Conservation (phyloP, 257 asterid genomes). For the Gentiana dahurica region DNA sequence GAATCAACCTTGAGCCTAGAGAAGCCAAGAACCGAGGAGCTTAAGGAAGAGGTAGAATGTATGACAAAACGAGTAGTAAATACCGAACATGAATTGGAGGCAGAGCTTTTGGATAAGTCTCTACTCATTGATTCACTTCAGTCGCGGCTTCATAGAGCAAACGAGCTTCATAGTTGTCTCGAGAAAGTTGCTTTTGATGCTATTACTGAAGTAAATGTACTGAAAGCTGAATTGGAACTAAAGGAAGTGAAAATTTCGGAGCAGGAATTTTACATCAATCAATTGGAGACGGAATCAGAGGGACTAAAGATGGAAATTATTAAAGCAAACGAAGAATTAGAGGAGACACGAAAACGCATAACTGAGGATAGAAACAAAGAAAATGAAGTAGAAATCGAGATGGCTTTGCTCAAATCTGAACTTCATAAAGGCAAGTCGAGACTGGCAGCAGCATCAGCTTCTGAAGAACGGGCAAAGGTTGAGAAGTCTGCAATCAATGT, state of each 20-base stretch:
- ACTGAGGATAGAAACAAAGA: conserved; percentile 23
- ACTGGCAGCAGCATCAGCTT: conserved; percentile 37
- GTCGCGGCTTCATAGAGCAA: conserved; percentile 23
- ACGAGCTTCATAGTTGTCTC: conserved; percentile 16
- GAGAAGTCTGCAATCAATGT: conserved; percentile 33
- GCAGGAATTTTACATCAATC: conserved; percentile 20
- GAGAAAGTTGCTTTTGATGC: conserved; percentile 25
- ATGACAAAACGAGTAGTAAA: conserved; percentile 10
- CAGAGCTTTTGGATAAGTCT: conserved; percentile 26
- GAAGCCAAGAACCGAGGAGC: conserved; percentile 23
- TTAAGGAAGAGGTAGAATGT: conserved; percentile 10
- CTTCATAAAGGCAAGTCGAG: conserved; percentile 38
- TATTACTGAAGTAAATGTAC: conserved; percentile 12
- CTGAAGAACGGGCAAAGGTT: conserved; percentile 31
- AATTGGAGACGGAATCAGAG: conserved; percentile 31
- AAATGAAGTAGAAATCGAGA: conserved; percentile 34
- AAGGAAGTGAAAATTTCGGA: conserved; percentile 24
- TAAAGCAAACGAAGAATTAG: conserved; percentile 25
- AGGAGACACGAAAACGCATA: conserved; percentile 12
- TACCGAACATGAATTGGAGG: conserved; percentile 23
- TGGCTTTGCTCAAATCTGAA: conserved; percentile 37
- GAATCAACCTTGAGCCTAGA: conserved; percentile 19
- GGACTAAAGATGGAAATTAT: conserved; percentile 16
- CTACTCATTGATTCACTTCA: conserved; percentile 17
- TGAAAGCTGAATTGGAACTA: conserved; percentile 23